A percentile compares a stretch with the other conserved stretches of the same genome.
phyloP scores from a whole-genome alignment of 1,284 basidiomycete genomes.

The Ganoderma resinaceum region DNA sequence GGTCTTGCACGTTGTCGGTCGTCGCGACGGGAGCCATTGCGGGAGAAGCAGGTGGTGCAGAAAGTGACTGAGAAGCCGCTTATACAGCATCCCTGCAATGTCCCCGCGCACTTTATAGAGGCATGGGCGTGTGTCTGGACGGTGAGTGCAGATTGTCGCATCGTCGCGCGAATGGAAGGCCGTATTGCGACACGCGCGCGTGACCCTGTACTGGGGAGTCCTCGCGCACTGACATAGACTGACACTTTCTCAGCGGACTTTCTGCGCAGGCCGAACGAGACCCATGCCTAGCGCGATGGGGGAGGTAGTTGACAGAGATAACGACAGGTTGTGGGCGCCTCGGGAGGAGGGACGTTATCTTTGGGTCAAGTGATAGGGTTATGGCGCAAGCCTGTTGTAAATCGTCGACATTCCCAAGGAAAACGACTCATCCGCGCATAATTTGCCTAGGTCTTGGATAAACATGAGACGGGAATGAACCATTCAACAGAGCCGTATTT shows the following conservation, averaged over 20 bases:
- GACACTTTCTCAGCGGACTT: slow-evolving; percentile 16
- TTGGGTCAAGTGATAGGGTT: not conserved
- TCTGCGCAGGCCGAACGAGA: slow-evolving; percentile 1
- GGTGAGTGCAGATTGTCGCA: not conserved
- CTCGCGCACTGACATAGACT: no score
- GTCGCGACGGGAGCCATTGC: slow-evolving; percentile 56
- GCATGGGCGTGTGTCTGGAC: slow-evolving; percentile 6
- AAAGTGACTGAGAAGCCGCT: slow-evolving; percentile 5
- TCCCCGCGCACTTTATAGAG: slow-evolving; percentile 20
- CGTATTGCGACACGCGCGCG: slow-evolving; percentile 31
- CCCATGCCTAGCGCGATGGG: not conserved
- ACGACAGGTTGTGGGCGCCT: not conserved
- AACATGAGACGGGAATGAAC: not conserved
- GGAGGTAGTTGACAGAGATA: not conserved
- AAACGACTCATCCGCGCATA: not conserved
- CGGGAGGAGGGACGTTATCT: not conserved
- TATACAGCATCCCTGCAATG: slow-evolving; percentile 5
- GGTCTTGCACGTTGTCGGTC: slow-evolving; percentile 31
- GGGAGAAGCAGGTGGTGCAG: slow-evolving; percentile 4
- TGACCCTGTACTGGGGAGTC: slow-evolving; percentile 23
- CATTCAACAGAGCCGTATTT: not conserved
- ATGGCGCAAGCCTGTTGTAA: slow-evolving; percentile 14
- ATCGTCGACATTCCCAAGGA: not conserved
- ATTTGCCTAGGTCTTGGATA: not conserved
- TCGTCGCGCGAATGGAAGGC: slow-evolving; percentile 28